These are phyloP conservation scores for Paspalum notatum DNA, from an alignment of 176 grass and related monocot genomes.

Conservation along the genomic window DNA sequence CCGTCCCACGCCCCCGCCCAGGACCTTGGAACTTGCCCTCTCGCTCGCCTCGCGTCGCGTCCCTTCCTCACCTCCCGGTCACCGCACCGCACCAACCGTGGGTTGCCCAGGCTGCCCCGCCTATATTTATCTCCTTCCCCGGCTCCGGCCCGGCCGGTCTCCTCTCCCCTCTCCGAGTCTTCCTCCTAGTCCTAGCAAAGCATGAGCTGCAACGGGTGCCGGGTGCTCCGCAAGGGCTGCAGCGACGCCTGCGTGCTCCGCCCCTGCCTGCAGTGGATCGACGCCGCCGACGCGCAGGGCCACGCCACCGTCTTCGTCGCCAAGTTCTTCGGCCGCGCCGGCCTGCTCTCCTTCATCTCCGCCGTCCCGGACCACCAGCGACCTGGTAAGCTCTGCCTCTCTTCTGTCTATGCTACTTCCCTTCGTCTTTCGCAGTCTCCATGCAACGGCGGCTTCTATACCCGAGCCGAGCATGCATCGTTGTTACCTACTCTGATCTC, in stretches of 20 bases:
- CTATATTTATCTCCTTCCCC: constrained; percentile 59
- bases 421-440: too few relatives aligned
- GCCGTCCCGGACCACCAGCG: constrained; percentile 61
- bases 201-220: constrained; percentile 94
- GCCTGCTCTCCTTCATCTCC: constrained; percentile 80
- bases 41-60: not conserved
- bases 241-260: constrained; percentile 78
- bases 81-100: constrained; percentile 35
- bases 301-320: constrained; percentile 93
- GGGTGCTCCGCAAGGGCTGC: constrained; percentile 84
- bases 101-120: not conserved
- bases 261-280: constrained; percentile 85
- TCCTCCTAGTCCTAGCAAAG: not conserved
- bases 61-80: not conserved
- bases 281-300: constrained; percentile 72
- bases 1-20: constrained; percentile 43
- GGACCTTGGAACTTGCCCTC: constrained; percentile 65
- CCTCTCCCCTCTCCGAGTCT: not conserved
- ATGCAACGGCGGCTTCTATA: too few relatives aligned
- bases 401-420: too few relatives aligned
- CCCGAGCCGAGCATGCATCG: too few relatives aligned
- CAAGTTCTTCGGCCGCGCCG: constrained; percentile 92
- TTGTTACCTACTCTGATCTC: too few relatives aligned
- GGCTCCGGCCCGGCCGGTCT: constrained; percentile 29
- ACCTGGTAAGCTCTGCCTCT: constrained; percentile 63